Evolutionary conservation across 2,329 filamentous ascomycete genomes (phyloP).

Genomic region (Intubia oerlemansii): DNA sequence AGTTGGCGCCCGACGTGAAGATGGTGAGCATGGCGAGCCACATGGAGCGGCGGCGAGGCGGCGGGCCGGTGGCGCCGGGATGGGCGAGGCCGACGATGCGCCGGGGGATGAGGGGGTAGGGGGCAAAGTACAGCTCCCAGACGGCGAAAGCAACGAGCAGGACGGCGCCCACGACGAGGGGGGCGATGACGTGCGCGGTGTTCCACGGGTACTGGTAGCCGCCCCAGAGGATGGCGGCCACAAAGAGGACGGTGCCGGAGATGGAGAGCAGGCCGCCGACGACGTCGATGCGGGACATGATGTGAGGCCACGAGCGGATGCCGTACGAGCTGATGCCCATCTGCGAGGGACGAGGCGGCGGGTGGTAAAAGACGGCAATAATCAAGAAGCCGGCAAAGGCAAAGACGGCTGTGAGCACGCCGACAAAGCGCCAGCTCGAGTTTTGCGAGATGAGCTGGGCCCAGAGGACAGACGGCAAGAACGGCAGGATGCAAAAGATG

Average conservation of each 20-base stretch:
- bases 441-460: constrained; percentile 27
- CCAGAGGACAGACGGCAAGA: constrained; percentile 39
- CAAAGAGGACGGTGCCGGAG: constrained; percentile 25
- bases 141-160: constrained; percentile 26
- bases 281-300: constrained; percentile 25
- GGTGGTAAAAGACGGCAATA: constrained; percentile 28
- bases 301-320: constrained; percentile 14
- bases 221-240: constrained; percentile 23
- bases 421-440: constrained; percentile 32
- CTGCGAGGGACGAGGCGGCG: constrained; percentile 21
- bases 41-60: constrained; percentile 17
- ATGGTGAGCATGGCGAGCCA: constrained; percentile 32
- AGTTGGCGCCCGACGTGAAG: constrained; percentile 36
- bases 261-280: constrained; percentile 28
- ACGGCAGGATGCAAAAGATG: constrained; percentile 39
- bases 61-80: constrained; percentile 9
- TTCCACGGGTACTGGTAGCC: constrained; percentile 17
- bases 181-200: constrained; percentile 21
- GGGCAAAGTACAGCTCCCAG: constrained; percentile 35
- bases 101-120: constrained; percentile 31
- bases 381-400: constrained; percentile 27
- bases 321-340: no score
- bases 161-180: constrained; percentile 27
- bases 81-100: constrained; percentile 9
- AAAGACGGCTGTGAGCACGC: constrained; percentile 29